phyloP scores from a whole-genome alignment of 148 eudicot species.

The Polygonum maritimum region DNA sequence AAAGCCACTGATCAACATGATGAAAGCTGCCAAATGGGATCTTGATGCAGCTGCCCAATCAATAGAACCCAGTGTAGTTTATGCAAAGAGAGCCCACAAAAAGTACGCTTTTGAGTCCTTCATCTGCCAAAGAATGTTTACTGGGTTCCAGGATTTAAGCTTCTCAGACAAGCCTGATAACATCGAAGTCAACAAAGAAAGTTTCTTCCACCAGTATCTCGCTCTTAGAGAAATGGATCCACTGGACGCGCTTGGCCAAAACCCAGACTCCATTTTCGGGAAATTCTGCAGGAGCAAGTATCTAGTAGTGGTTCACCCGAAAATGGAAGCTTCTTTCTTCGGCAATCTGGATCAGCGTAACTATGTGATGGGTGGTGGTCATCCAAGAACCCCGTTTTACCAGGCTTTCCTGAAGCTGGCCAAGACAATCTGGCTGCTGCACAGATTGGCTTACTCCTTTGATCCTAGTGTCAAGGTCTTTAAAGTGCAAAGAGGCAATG shows the following conservation, averaged over 20 bases:
- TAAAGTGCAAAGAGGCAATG: conserved; percentile 63
- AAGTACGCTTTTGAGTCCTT: conserved; percentile 88
- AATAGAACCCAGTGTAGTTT: conserved; percentile 58
- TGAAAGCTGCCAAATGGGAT: conserved; percentile 99
- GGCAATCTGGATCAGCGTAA: conserved; percentile 89
- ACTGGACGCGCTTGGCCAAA: conserved; percentile 72
- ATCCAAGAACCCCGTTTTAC: conserved; percentile 92
- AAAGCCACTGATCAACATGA: conserved; percentile 94
- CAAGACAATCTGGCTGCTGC: conserved; percentile 85
- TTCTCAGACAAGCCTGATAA: conserved; percentile 58
- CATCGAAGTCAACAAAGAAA: conserved; percentile 33
- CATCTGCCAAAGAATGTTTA: conserved; percentile 80
- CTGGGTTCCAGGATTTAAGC: conserved; percentile 65
- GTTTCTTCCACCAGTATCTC: conserved; percentile 75
- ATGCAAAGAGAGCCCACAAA: conserved; percentile 88
- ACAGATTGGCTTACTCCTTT: conserved; percentile 75
- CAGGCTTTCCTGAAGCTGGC: conserved; percentile 88
- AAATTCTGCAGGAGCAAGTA: conserved; percentile 82
- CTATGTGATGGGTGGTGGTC: conserved; percentile 81
- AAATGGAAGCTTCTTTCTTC: conserved; percentile 92
- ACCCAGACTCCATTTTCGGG: conserved; percentile 78
- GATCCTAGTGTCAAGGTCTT: conserved; percentile 78
- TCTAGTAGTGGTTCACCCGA: conserved; percentile 60
- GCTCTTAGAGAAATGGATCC: conserved; percentile 82
- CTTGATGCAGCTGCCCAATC: conserved; percentile 94